Evolutionary conservation across 257 asterid genomes (phyloP), one percentile per base, ranked within the genome.

Genomic region (Catharanthus roseus): DNA sequence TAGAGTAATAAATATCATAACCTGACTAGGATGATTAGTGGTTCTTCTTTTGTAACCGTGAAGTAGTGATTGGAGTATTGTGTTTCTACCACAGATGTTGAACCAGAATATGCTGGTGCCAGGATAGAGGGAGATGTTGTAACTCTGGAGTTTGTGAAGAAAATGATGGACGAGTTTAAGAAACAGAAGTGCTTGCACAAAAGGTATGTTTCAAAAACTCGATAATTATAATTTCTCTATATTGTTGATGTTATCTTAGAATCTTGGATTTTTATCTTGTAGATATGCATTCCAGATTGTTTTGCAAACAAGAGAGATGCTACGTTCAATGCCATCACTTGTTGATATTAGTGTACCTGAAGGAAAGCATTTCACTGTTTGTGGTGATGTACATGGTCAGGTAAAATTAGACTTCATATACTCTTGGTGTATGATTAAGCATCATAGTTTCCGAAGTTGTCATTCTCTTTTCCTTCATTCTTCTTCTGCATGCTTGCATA

Each of bases 301-400:
- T 61, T 82, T 95, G 78, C 92, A 89, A 75, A 82, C 80, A 67
- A 95, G 90, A 83, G 90, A 88, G 45, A 72, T 88, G 87, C 80
- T 92, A 70, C 90, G 77, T 71, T 84, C 90, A 56, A 74, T 92
- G 90, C 99, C 99, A 71, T 90, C 99, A 73, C 99, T 95, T 69
- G 95, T 95, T 60, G 98, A 92, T 82, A 88, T 95, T 60, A 81
- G 76, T 73, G 93, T 95, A 66, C 90, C 95, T 54, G 81, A 78
- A 31, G 97, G 98, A 74, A 91, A 95, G 57, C 97, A 86, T 80
- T 86, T 95, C 87, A 95, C 95, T 53, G 99, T 95, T 29, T 95
- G 99, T 58, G 99, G 99, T 76, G 99, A 95, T 80, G 98, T 95
- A 60, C 99, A 95, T 87, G 99, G 99, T 34, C 99, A 95, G 99